A percentile compares a stretch with the other conserved stretches of the same genome.
phyloP scores from a whole-genome alignment of 2,329 filamentous ascomycete genomes.

The Salinomyces thailandicus region DNA sequence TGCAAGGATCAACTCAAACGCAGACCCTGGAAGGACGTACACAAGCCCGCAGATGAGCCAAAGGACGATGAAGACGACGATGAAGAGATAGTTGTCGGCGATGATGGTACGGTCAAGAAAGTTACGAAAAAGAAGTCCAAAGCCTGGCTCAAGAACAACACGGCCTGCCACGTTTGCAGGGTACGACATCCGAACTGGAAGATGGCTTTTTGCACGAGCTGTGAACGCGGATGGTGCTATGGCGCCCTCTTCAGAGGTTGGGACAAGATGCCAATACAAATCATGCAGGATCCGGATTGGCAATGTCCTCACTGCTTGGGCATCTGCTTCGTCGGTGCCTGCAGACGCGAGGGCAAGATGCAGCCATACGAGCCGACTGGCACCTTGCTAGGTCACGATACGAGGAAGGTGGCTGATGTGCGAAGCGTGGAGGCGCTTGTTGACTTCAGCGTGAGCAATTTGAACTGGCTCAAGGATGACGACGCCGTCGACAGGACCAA shows the following conservation, averaged over 20 bases:
- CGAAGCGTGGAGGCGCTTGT: slow-evolving; percentile 84
- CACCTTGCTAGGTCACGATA: slow-evolving; percentile 83
- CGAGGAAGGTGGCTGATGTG: slow-evolving; percentile 77
- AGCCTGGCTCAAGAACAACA: slow-evolving; percentile 40
- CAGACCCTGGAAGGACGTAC: slow-evolving; percentile 75
- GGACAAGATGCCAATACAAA: slow-evolving; percentile 72
- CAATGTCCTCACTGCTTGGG: slow-evolving; percentile 76
- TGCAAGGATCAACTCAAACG: slow-evolving; percentile 77
- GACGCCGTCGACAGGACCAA: slow-evolving; percentile 29
- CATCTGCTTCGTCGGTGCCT: slow-evolving; percentile 79
- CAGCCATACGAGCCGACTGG: slow-evolving; percentile 76
- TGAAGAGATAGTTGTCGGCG: slow-evolving; percentile 50
- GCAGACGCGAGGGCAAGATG: slow-evolving; percentile 58
- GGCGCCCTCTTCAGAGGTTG: slow-evolving; percentile 87
- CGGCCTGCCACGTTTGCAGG: slow-evolving; percentile 70
- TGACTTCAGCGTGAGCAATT: slow-evolving; percentile 81
- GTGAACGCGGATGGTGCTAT: slow-evolving; percentile 75
- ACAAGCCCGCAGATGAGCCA: slow-evolving; percentile 42
- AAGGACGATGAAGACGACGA: slow-evolving; percentile 35
- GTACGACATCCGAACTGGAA: slow-evolving; percentile 75
- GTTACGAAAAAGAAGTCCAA: slow-evolving; percentile 50
- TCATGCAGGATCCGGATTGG: slow-evolving; percentile 76
- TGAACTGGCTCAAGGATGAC: slow-evolving; percentile 63
- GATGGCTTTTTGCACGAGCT: slow-evolving; percentile 69
- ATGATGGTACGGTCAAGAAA: slow-evolving; percentile 53